Evolutionary conservation across 768 basidiomycete genomes (phyloP).

Genomic region (Russula earlei): DNA sequence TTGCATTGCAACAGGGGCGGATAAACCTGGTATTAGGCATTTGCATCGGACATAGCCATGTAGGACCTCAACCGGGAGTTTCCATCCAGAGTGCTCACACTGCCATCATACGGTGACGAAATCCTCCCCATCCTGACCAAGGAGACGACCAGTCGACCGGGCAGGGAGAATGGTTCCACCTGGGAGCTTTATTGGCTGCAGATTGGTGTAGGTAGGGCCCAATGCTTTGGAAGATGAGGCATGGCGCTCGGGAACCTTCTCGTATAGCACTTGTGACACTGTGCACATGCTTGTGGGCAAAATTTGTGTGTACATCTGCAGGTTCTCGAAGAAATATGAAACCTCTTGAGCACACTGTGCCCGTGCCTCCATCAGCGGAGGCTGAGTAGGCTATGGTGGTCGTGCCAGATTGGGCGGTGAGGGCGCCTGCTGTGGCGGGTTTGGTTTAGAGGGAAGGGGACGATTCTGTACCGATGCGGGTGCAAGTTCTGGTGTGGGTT

Average conservation of each 20-base stretch:
- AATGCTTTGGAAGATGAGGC: conserved; percentile 38
- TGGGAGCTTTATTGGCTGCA: conserved; percentile 59
- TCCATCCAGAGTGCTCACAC: conserved; percentile 81
- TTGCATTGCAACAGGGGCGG: background rate
- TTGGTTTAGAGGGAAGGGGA: too few species aligned
- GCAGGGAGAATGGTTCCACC: conserved; percentile 66
- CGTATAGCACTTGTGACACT: conserved; percentile 64
- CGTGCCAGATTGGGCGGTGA: too few species aligned
- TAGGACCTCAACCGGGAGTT: conserved; percentile 69
- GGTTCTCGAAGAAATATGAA: conserved; percentile 63
- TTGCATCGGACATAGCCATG: conserved; percentile 61
- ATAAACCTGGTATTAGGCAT: conserved; percentile 32
- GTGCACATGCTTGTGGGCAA: conserved; percentile 52
- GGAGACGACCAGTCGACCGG: conserved; percentile 55
- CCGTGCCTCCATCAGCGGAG: conserved; percentile 38
- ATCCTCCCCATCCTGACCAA: conserved; percentile 65
- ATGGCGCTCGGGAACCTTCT: conserved; percentile 54
- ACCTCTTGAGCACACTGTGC: conserved; percentile 58
- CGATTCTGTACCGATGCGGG: too few species aligned
- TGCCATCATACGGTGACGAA: conserved; percentile 70
- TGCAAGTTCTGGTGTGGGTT: too few species aligned
- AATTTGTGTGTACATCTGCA: conserved; percentile 68
- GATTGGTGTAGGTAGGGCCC: conserved; percentile 54
- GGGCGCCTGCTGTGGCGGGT: too few species aligned
- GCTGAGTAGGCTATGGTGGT: too few species aligned